Base-by-base conservation (phyloP, 495 filamentous ascomycete species). In the Niebla homalea region DNA sequence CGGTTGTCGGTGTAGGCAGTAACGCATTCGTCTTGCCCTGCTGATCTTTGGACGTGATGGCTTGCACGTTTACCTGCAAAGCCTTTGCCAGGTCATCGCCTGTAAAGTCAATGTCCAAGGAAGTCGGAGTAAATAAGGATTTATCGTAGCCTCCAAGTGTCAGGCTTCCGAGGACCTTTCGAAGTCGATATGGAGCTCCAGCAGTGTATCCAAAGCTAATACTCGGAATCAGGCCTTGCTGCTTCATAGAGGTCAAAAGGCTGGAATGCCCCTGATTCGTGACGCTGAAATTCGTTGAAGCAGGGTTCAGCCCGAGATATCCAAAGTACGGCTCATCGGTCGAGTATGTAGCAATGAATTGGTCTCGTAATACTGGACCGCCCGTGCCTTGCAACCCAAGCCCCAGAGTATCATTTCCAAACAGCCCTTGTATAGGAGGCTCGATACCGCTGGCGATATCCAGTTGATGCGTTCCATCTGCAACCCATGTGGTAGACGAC, bases 61-160 rank as follows among this genome's bases (percentile, higher is more conserved):
- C 66, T 50, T 71, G 67, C 16, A 79, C 58, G 3, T 55, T 63
- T 5, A 78, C 69, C 5, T 75, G 64, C 10, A 79, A 51, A 48
- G 77, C 73, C 10, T 73, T 63, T 32, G 68, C 64, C 15, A 35
- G 25, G 26, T 67, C 57, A 53, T 78, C 72, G 0, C 61, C 63
- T 1, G 67, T 67, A 62, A 79, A 73, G 11, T 57, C 61, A 49
- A 78, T 74, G 6, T 64, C 64, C 22, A 73, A 51, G 36, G 69
- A 53, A 53, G 75, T 78, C 5, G 70, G 63, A 8, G 59, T 59
- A 55, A 75, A 77, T 16, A 71, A 62, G 1, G 73, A 70, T 4
- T 64, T 50, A 55, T 80, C 76, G 53, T 78, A 77, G 4, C 77
- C 77, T 7, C 75, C 76, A 35, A 80, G 68, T 5, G 75, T 76